Evolutionary conservation across 208 protist species (phyloP), one percentile per base, ranked within the genome.

Genomic region (Wallacemonas sp.): DNA sequence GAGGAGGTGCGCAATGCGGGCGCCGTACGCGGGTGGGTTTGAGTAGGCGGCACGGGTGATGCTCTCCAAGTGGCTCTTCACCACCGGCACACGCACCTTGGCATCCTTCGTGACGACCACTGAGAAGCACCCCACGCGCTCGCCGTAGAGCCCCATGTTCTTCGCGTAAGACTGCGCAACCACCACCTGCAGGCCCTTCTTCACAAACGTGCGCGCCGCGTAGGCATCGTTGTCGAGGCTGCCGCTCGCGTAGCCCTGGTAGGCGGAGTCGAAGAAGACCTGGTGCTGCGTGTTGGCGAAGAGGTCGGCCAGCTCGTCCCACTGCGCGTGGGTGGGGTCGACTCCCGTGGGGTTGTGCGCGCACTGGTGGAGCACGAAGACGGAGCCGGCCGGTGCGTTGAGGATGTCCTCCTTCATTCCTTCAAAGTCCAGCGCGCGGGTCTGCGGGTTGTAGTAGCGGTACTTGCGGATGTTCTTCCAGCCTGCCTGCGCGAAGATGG

Each of bases 321-420:
- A 99, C 78, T 99, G 91, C 27, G 83, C 92, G 9, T 74, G 59
- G 2, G 96, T 97, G 44, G 97, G 97, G 76, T 99, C 98, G 3
- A 98, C 89, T 32, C 98, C 98, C 15, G 98, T 99, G 59, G 98
- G 98, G 80, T 99, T 99, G 88, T 99, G 98, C 10, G 98, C 98
- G 74, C 98, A 99, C 15, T 93, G 81, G 76, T 99, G 98, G 32
- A 99, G 76, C 19, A 99, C 44, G 24, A 99, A 81, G 5, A 99
- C 78, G 30, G 91, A 97, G 19, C 91, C 80, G 15, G 93, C 76
- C 27, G 94, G 94, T 2, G 87, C 87, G 15, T 37, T 64, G 1
- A 45, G 33, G 27, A 97, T 74, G 50, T 92, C 89, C 34, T 70
- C 79, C 39, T 96, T 71, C 66, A 94, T 79, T 12, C 92, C 97